Percentiles rank a stretch among this genome's conserved stretches.
These are phyloP conservation scores for Trypanosoma lewisi DNA, from an alignment of 208 protist species.

Conservation along the genomic window DNA sequence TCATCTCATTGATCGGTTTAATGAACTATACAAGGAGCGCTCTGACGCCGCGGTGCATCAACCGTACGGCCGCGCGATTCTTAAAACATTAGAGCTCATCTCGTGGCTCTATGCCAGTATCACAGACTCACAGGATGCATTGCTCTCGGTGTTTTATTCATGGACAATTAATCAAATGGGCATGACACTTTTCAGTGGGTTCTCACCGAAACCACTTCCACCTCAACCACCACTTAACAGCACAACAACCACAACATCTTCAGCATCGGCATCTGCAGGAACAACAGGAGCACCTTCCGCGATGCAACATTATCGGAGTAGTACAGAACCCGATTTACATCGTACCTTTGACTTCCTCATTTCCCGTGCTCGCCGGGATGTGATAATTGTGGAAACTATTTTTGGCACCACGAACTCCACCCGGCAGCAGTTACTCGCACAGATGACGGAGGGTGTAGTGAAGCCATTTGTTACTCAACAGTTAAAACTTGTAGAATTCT, in stretches of 20 bases:
- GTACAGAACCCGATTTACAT: conserved; percentile 53
- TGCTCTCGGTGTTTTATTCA: conserved; percentile 70
- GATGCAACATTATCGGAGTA: conserved; percentile 68
- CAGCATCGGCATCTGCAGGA: no score
- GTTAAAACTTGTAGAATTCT: conserved; percentile 72
- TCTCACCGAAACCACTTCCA: conserved; percentile 60
- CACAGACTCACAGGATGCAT: conserved; percentile 61
- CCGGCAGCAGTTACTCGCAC: conserved; percentile 73
- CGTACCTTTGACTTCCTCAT: conserved; percentile 66
- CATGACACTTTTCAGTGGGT: conserved; percentile 63
- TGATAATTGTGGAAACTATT: conserved; percentile 79
- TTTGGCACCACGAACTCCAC: conserved; percentile 75
- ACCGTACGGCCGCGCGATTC: conserved; percentile 58
- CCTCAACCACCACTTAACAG: conserved; percentile 42
- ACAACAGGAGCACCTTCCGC: conserved; percentile 22
- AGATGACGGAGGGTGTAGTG: conserved; percentile 77
- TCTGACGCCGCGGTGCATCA: conserved; percentile 59
- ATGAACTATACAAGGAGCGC: conserved; percentile 63
- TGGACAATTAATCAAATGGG: conserved; percentile 72
- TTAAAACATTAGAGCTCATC: conserved; percentile 78
- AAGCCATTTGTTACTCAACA: conserved; percentile 76
- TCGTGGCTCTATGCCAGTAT: conserved; percentile 70
- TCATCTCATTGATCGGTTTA: conserved; percentile 78
- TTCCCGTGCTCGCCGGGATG: conserved; percentile 66
- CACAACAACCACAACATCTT: no score